Conservation (phyloP, 2,329 filamentous ascomycete genomes). For the Coniochaeta sp. region DNA sequence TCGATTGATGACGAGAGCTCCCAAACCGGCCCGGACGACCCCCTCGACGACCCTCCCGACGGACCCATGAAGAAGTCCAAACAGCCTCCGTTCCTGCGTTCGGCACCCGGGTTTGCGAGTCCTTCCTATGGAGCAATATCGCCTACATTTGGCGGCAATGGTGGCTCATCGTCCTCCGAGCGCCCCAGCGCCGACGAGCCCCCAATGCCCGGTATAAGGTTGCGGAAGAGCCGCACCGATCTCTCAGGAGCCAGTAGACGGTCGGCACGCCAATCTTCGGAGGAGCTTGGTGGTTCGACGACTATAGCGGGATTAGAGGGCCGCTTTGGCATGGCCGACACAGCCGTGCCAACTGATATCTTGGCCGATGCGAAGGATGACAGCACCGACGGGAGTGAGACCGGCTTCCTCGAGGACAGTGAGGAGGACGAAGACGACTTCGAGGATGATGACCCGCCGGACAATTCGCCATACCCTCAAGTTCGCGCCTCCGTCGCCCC, state of each 20-base stretch:
- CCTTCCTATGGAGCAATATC: constrained; percentile 25
- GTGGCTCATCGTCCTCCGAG: constrained; percentile 4
- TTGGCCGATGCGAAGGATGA: constrained; percentile 33
- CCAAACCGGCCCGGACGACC: constrained; percentile 1
- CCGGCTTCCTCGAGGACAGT: constrained; percentile 28
- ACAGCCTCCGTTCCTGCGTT: constrained; percentile 19
- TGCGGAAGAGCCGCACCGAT: constrained; percentile 6
- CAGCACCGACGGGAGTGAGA: constrained; percentile 14
- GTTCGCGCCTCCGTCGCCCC: constrained; percentile 74
- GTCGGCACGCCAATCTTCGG: constrained; percentile 29
- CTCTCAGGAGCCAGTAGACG: constrained; percentile 19
- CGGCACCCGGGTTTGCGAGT: constrained; percentile 20
- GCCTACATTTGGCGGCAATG: constrained; percentile 6
- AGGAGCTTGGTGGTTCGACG: constrained; percentile 43
- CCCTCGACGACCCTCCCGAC: background rate
- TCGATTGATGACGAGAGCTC: constrained; percentile 10
- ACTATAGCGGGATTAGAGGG: constrained; percentile 47
- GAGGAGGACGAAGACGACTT: constrained; percentile 24
- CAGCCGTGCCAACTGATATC: constrained; percentile 36
- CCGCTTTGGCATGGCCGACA: constrained; percentile 43
- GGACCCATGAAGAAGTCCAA: constrained; percentile 16
- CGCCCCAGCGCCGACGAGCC: constrained; percentile 1
- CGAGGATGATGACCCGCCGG: constrained; percentile 45
- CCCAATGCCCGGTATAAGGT: constrained; percentile 1
- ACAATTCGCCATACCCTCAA: constrained; percentile 71